Conservation (phyloP, 768 basidiomycete genomes). For the Rhizopogon roseolus region DNA sequence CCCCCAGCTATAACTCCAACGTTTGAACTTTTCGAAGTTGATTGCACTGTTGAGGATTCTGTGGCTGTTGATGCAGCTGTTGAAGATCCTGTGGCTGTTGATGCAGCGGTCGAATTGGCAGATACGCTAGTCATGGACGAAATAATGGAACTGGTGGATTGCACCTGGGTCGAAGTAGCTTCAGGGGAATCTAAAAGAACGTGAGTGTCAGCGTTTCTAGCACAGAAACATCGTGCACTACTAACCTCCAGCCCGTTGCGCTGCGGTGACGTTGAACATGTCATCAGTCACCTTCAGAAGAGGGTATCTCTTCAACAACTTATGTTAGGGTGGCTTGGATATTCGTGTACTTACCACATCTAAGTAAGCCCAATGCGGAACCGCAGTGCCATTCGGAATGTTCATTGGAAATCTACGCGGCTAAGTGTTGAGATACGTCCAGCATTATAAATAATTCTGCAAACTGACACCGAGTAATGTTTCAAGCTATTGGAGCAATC, state of each 20-base stretch:
- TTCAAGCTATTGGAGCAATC: conserved; percentile 39
- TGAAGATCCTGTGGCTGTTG: too few species aligned
- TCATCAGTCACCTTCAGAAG: conserved; percentile 19
- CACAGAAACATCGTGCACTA: not conserved
- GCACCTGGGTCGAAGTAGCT: conserved; percentile 32
- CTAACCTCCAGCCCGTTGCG: conserved; percentile 24
- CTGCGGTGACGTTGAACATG: conserved; percentile 37
- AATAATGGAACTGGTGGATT: conserved; percentile 17
- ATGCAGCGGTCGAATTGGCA: too few species aligned
- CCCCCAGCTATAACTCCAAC: conserved; percentile 58
- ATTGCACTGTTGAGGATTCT: too few species aligned
- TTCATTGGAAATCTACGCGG: conserved; percentile 38
- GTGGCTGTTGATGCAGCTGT: too few species aligned
- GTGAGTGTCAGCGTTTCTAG: not conserved
- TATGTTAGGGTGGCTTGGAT: too few species aligned
- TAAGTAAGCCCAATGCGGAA: conserved; percentile 62
- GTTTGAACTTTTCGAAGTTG: too few species aligned
- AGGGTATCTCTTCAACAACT: too few species aligned
- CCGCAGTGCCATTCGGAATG: conserved; percentile 32
- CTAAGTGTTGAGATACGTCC: not conserved
- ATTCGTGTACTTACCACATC: conserved; percentile 37
- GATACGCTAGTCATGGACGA: too few species aligned
- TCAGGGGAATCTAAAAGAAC: conserved; percentile 33
- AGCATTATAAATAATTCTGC: conserved; percentile 10
- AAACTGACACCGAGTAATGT: conserved; percentile 14